Evolutionary conservation across 139 green algal genomes (phyloP).

Genomic region (Asterochloris sp.): DNA sequence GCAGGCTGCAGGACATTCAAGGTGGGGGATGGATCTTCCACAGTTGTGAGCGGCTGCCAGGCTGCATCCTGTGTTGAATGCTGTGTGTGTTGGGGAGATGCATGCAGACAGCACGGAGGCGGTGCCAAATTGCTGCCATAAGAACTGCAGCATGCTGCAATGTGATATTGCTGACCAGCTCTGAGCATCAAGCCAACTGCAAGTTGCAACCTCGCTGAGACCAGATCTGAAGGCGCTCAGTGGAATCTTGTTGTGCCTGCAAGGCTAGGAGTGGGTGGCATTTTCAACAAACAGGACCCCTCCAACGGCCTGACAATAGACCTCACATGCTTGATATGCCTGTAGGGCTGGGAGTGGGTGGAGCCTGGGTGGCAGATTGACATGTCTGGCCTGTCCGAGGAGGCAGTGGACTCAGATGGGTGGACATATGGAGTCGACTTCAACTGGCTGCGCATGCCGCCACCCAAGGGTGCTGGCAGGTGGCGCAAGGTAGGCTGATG

Average conservation of each 20-base stretch:
- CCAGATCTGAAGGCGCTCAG: too few species aligned
- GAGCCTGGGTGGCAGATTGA: slow-evolving; percentile 76
- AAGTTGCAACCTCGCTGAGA: background rate
- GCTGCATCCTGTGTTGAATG: too few species aligned
- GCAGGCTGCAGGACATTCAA: too few species aligned
- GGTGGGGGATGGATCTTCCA: too few species aligned
- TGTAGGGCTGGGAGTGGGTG: slow-evolving; percentile 46
- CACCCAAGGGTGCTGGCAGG: slow-evolving; percentile 25
- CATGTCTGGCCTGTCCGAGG: slow-evolving; percentile 42
- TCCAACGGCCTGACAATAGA: background rate
- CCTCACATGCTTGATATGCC: background rate
- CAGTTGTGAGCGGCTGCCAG: too few species aligned
- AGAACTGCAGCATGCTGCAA: background rate
- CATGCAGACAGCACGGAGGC: too few species aligned
- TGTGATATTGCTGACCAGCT: background rate
- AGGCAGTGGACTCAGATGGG: slow-evolving; percentile 51
- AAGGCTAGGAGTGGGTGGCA: background rate
- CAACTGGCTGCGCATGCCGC: slow-evolving; percentile 39
- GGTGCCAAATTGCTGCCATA: too few species aligned
- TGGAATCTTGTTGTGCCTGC: slow-evolving; percentile 34
- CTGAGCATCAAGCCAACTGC: background rate
- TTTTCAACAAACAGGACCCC: background rate
- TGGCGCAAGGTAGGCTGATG: slow-evolving; percentile 11
- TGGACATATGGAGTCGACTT: slow-evolving; percentile 85
- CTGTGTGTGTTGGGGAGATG: too few species aligned